Conservation (phyloP, 345 rosid genomes). For the Aurinia saxatilis region DNA sequence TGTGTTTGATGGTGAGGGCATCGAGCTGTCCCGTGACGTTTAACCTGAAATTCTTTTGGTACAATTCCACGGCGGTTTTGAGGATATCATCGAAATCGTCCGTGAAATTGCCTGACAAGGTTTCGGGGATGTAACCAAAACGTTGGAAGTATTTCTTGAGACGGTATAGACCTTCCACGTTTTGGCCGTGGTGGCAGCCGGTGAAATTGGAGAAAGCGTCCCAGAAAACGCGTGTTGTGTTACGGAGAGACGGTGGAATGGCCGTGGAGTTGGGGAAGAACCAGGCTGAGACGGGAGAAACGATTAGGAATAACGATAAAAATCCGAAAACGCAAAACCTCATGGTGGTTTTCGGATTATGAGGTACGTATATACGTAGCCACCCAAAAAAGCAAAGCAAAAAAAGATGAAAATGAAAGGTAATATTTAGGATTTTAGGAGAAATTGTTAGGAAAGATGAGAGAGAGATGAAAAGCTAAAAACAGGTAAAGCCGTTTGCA, state of each 20-base stretch:
- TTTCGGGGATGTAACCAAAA: slow-evolving; percentile 30
- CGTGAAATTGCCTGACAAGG: slow-evolving; percentile 39
- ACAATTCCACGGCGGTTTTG: slow-evolving; percentile 51
- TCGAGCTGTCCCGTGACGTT: slow-evolving; percentile 73
- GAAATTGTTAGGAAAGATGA: slow-evolving; percentile 25
- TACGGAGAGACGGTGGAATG: slow-evolving; percentile 27
- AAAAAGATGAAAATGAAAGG: neutral
- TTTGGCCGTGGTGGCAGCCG: slow-evolving; percentile 31
- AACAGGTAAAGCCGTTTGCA: slow-evolving; percentile 27
- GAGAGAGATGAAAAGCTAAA: no score
- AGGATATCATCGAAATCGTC: slow-evolving; percentile 63
- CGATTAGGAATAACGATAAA: slow-evolving; percentile 7
- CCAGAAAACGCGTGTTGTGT: slow-evolving; percentile 25
- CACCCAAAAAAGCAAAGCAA: slow-evolving; percentile 5
- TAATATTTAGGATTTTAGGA: slow-evolving; percentile 32
- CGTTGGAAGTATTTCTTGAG: slow-evolving; percentile 30
- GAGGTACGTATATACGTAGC: no score
- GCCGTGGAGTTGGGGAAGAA: slow-evolving; percentile 30
- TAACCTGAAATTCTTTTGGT: slow-evolving; percentile 72
- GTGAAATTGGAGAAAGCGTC: slow-evolving; percentile 30
- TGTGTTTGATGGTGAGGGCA: slow-evolving; percentile 41
- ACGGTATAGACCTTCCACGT: slow-evolving; percentile 23
- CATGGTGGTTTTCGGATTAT: slow-evolving; percentile 28
- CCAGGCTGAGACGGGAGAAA: slow-evolving; percentile 25
- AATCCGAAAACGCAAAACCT: slow-evolving; percentile 28